Evolutionary conservation across 2,329 filamentous ascomycete genomes (phyloP).

Genomic region (Colletotrichum cordylinicola): DNA sequence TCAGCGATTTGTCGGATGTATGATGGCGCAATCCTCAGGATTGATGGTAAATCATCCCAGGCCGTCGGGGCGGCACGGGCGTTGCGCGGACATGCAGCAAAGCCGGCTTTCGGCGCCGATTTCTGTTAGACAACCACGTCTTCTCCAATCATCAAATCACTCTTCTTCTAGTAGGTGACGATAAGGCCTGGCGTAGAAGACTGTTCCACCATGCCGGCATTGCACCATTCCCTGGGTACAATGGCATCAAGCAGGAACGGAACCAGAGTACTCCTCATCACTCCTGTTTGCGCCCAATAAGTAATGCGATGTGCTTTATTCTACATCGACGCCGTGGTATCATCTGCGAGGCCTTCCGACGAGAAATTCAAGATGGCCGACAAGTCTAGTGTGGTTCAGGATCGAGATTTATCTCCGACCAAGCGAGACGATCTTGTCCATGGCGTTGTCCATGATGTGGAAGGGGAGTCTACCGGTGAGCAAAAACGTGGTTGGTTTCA

Average conservation of each 20-base stretch:
- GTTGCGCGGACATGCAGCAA: not conserved
- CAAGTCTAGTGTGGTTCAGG: not conserved
- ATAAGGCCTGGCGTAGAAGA: not conserved
- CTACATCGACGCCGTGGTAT: rapidly evolving
- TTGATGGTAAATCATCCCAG: not conserved
- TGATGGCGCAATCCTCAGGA: not conserved
- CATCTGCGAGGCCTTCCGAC: not conserved
- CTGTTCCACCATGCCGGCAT: not conserved
- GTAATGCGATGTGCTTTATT: not conserved
- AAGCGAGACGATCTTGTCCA: not conserved
- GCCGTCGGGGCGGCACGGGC: not conserved
- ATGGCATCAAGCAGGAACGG: not conserved
- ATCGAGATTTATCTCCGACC: not conserved
- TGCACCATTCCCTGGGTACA: not conserved
- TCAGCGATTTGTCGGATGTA: not conserved
- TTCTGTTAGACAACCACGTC: not conserved
- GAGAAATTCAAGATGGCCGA: rapidly evolving
- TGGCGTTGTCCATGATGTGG: not conserved
- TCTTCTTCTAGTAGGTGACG: not conserved
- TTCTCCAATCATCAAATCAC: not conserved
- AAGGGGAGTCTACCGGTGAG: not conserved
- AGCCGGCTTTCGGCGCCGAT: not conserved
- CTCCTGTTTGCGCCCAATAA: not conserved
- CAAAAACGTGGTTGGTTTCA: not conserved
- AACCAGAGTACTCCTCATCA: not conserved